These are phyloP conservation scores for Linum usitatissimum DNA, from an alignment of 345 rosid genomes.

Conservation along the genomic window DNA sequence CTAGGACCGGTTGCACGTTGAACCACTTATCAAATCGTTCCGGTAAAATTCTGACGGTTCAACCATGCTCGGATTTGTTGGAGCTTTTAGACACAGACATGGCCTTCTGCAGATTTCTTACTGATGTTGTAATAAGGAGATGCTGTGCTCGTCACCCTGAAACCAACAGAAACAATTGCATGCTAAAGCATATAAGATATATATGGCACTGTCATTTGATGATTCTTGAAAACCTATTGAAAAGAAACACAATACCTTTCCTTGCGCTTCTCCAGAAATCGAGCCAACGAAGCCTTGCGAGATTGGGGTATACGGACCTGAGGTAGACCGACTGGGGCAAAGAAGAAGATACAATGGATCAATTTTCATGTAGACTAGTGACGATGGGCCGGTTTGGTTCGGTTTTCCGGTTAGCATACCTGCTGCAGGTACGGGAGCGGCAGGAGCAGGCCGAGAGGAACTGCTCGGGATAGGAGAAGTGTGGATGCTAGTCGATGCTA, in stretches of 20 bases:
- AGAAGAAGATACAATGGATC: too few relatives aligned
- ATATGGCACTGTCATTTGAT: too few relatives aligned
- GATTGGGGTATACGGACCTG: slow-evolving; percentile 25
- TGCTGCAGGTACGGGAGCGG: slow-evolving; percentile 11
- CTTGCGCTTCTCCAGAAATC: slow-evolving; percentile 27
- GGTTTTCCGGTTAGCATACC: too few relatives aligned
- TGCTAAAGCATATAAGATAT: too few relatives aligned
- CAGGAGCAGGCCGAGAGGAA: slow-evolving; percentile 8
- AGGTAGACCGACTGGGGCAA: slow-evolving; percentile 27
- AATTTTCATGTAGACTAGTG: too few relatives aligned
- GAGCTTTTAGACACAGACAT: neutral
- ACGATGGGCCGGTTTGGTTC: too few relatives aligned
- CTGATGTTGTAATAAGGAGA: slow-evolving; percentile 12
- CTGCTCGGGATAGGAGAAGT: neutral
- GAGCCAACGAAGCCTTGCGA: slow-evolving; percentile 24
- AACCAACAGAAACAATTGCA: neutral
- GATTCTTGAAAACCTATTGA: neutral
- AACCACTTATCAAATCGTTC: too few relatives aligned
- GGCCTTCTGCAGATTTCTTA: slow-evolving; percentile 7
- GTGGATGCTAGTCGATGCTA: slow-evolving; percentile 18
- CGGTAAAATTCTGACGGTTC: too few relatives aligned
- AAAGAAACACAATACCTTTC: slow-evolving; percentile 13
- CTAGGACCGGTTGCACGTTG: too few relatives aligned
- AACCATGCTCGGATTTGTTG: too few relatives aligned
- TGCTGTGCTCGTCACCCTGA: slow-evolving; percentile 10